Percentiles rank a stretch among this genome's conserved stretches.
Conservation (phyloP, 805 yeast species). For the Sungouiella blattae region DNA sequence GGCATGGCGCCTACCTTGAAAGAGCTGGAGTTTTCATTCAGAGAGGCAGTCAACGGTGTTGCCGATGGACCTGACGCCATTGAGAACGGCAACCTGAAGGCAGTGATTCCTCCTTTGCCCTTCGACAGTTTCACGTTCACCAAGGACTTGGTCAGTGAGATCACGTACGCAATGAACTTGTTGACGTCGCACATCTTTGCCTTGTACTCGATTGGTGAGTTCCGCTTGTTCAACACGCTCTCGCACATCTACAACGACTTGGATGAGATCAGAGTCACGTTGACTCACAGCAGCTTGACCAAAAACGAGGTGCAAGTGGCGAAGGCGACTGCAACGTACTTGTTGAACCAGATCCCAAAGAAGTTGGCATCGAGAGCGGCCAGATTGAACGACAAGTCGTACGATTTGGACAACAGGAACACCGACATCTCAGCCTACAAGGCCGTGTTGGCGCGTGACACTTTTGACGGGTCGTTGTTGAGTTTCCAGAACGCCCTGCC, state of each 20-base stretch:
- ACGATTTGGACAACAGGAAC: constrained; percentile 36
- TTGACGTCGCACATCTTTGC: constrained; percentile 64
- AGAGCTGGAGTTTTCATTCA: constrained; percentile 26
- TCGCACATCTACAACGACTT: constrained; percentile 50
- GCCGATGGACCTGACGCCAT: constrained; percentile 7
- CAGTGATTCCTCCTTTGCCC: constrained; percentile 52
- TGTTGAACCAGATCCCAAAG: constrained; percentile 60
- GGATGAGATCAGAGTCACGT: constrained; percentile 55
- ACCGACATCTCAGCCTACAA: constrained; percentile 63
- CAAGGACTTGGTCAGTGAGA: constrained; percentile 49
- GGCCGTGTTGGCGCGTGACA: constrained; percentile 63
- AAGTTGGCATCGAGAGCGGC: constrained; percentile 45
- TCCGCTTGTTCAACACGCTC: constrained; percentile 56
- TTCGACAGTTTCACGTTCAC: constrained; percentile 40
- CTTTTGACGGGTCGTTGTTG: constrained; percentile 54
- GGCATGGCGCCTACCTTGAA: constrained; percentile 31
- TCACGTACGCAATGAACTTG: constrained; percentile 53
- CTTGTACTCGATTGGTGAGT: constrained; percentile 68
- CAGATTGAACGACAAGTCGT: constrained; percentile 36
- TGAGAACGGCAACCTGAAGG: constrained; percentile 10
- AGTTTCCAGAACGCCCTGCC: constrained; percentile 43
- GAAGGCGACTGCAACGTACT: constrained; percentile 47
- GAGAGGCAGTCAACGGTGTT: constrained; percentile 20
- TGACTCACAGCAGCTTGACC: constrained; percentile 51
- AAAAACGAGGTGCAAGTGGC: constrained; percentile 48